A percentile compares a stretch with the other conserved stretches of the same genome.
Conservation (phyloP, 2,329 filamentous ascomycete genomes). For the Tolypocladium ovalisporum region DNA sequence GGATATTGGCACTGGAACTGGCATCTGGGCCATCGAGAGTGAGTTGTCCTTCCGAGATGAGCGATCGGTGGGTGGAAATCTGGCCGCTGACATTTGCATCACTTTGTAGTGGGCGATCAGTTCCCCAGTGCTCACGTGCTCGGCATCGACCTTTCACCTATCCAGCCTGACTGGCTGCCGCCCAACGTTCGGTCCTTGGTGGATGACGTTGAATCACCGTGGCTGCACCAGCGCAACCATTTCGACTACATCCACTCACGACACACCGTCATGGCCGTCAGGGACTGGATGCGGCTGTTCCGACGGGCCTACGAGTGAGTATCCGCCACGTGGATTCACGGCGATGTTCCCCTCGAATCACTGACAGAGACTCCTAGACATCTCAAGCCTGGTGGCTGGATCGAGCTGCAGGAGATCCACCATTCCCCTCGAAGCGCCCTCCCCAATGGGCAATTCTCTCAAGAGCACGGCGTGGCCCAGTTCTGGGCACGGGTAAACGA, state of each 20-base stretch:
- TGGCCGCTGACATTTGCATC: background rate
- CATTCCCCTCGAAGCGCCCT: constrained; percentile 35
- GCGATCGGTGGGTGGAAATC: background rate
- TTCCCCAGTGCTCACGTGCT: constrained; percentile 31
- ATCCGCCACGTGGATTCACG: background rate
- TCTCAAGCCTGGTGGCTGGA: constrained; percentile 42
- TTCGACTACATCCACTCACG: constrained; percentile 54
- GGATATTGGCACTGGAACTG: constrained; percentile 49
- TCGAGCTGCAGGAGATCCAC: constrained; percentile 44
- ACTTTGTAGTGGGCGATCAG: constrained; percentile 31
- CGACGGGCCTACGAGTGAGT: constrained; percentile 33
- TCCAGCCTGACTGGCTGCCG: constrained; percentile 40
- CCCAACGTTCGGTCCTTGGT: constrained; percentile 45
- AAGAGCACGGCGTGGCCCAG: constrained; percentile 29
- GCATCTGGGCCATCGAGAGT: constrained; percentile 49
- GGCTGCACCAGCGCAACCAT: constrained; percentile 40
- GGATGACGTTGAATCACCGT: constrained; percentile 46
- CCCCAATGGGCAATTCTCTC: constrained; percentile 22
- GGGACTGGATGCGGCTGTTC: constrained; percentile 41
- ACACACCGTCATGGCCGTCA: constrained; percentile 43
- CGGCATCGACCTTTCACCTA: constrained; percentile 35
- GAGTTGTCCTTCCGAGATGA: constrained; percentile 5
- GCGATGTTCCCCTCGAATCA: background rate
- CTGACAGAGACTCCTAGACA: constrained; percentile 22
- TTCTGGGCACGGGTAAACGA: constrained; percentile 36